A percentile compares a stretch with the other conserved stretches of the same genome.
These are phyloP conservation scores for Paecilomyces fulvus DNA, from an alignment of 2,329 filamentous ascomycete species.

Conservation along the genomic window DNA sequence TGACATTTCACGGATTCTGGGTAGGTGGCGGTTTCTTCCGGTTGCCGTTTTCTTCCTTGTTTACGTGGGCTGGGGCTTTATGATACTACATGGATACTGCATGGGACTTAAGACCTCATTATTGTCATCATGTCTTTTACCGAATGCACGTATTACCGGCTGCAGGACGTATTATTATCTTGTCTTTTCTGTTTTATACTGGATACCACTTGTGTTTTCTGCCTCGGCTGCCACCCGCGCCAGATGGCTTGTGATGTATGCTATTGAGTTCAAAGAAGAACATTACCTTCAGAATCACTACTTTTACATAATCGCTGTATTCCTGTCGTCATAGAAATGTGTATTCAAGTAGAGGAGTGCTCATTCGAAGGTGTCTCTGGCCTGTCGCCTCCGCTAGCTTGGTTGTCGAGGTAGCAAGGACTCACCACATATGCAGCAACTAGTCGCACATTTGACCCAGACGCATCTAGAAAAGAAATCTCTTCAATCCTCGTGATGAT, in stretches of 20 bases:
- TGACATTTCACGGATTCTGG: background rate
- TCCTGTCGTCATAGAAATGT: background rate
- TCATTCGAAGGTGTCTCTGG: background rate
- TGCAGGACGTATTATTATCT: slow-evolving; percentile 4
- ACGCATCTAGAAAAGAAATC: background rate
- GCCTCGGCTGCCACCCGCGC: background rate
- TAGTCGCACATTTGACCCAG: background rate
- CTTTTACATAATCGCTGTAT: background rate
- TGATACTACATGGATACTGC: background rate
- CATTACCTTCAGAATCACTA: background rate
- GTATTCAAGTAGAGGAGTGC: background rate
- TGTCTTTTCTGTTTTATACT: slow-evolving; percentile 3
- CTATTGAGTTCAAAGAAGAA: background rate
- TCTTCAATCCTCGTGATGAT: background rate
- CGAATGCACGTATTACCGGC: background rate
- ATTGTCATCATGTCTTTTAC: slow-evolving; percentile 1
- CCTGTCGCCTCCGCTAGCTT: too few species aligned
- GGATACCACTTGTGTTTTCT: slow-evolving; percentile 4
- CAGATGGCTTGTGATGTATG: background rate
- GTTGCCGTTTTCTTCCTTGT: slow-evolving; percentile 1
- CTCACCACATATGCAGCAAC: background rate
- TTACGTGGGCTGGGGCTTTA: background rate
- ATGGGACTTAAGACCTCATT: background rate
- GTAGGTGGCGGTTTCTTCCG: slow-evolving; percentile 1
- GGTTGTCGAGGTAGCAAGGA: too few species aligned